Conservation (phyloP, 495 filamentous ascomycete genomes). For the Neurospora tetrasperma region DNA sequence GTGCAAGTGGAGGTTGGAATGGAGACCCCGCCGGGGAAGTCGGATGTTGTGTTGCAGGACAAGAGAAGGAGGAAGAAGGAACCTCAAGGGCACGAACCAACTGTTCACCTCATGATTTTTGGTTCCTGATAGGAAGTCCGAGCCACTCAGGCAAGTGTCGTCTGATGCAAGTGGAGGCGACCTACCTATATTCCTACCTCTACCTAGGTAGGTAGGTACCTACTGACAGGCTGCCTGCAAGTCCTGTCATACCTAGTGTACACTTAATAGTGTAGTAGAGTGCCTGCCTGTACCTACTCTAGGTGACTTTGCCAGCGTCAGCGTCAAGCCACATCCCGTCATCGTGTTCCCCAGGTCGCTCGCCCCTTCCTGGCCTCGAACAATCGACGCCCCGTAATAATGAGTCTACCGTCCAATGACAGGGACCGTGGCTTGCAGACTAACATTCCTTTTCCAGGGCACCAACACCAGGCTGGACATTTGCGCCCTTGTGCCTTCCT, state of each 20-base stretch:
- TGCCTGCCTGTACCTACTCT: no score
- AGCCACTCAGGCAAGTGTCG: neutral
- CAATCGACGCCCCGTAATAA: neutral
- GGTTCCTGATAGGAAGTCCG: neutral
- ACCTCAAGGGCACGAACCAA: neutral
- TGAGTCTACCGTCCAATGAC: neutral
- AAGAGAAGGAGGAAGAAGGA: neutral
- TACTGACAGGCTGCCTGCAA: neutral
- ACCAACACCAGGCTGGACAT: neutral
- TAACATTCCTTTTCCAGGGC: neutral
- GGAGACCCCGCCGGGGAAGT: neutral
- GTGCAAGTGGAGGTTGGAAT: neutral
- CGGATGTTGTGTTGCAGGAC: neutral
- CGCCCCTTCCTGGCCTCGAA: neutral
- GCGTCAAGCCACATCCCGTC: neutral
- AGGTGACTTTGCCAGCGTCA: neutral
- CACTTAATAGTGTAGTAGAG: no score
- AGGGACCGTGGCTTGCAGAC: neutral
- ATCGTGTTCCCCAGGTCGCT: neutral
- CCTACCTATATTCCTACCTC: no score
- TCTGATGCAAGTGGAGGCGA: neutral
- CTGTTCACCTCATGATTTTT: neutral
- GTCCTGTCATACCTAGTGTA: neutral
- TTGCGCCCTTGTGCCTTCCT: neutral
- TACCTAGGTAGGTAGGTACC: no score